Conservation (phyloP, 202 grass and related monocot species). For the Musa balbisiana region DNA sequence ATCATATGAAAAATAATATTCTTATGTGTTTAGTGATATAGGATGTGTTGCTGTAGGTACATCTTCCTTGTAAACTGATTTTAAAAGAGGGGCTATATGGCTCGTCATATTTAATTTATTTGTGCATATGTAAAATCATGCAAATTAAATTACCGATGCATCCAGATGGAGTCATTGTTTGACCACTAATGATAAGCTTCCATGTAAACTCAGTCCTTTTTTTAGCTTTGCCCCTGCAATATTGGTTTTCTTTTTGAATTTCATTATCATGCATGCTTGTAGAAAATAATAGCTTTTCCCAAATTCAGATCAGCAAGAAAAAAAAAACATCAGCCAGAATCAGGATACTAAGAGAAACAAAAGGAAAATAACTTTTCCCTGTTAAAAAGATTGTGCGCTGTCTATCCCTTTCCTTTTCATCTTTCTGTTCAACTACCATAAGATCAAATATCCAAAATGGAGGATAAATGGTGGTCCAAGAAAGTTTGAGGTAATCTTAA, state of each 20-base stretch:
- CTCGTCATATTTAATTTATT: too few species aligned
- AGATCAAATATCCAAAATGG: too few species aligned
- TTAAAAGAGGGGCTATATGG: too few species aligned
- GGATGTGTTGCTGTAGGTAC: neutral
- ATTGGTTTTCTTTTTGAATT: neutral
- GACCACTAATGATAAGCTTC: too few species aligned
- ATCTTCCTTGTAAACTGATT: too few species aligned
- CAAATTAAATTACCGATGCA: neutral
- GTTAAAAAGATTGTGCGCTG: too few species aligned
- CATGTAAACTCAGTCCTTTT: neutral
- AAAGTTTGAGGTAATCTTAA: too few species aligned
- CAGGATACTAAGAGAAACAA: neutral
- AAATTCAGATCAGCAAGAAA: too few species aligned
- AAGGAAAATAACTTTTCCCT: neutral
- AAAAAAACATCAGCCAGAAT: neutral
- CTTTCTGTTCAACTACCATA: too few species aligned
- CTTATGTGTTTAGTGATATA: neutral
- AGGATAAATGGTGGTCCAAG: too few species aligned
- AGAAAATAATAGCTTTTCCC: neutral
- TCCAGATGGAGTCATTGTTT: neutral
- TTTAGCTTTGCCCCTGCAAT: neutral
- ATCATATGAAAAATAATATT: neutral
- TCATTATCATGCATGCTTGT: neutral
- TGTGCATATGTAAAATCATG: neutral
- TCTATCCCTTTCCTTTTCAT: too few species aligned